Conservation (phyloP, 305 asterid species). For the Solanum chacoense region DNA sequence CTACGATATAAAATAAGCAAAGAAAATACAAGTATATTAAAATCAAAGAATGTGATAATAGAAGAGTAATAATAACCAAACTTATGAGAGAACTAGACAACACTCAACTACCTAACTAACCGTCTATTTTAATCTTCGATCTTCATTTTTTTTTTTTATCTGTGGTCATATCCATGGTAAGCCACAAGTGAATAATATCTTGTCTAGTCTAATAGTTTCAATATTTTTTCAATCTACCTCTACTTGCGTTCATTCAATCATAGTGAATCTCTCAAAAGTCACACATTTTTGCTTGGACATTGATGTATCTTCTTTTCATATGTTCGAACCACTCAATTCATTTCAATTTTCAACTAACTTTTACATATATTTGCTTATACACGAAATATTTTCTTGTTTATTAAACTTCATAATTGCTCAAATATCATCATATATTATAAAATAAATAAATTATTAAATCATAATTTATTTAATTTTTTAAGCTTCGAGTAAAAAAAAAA, state of each 20-base stretch:
- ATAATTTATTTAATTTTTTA: too few relatives aligned
- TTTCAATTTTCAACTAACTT: too few relatives aligned
- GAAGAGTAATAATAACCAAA: background rate
- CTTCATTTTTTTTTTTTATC: background rate
- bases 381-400: background rate
- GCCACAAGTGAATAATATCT: accelerated
- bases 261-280: background rate
- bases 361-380: background rate
- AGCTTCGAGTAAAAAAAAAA: background rate
- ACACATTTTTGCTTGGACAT: background rate
- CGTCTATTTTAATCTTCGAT: background rate
- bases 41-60: background rate
- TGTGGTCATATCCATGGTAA: background rate
- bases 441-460: background rate
- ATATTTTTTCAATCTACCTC: background rate
- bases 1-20: background rate
- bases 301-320: background rate
- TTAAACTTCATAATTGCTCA: background rate
- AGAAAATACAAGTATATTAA: background rate
- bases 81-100: background rate
- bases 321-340: too few relatives aligned
- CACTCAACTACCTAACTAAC: background rate
- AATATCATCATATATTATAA: background rate
- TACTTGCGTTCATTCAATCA: background rate
- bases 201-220: background rate